Conservation (phyloP, 2,329 filamentous ascomycete species). For the Stagonosporopsis cucurbitacearum region DNA sequence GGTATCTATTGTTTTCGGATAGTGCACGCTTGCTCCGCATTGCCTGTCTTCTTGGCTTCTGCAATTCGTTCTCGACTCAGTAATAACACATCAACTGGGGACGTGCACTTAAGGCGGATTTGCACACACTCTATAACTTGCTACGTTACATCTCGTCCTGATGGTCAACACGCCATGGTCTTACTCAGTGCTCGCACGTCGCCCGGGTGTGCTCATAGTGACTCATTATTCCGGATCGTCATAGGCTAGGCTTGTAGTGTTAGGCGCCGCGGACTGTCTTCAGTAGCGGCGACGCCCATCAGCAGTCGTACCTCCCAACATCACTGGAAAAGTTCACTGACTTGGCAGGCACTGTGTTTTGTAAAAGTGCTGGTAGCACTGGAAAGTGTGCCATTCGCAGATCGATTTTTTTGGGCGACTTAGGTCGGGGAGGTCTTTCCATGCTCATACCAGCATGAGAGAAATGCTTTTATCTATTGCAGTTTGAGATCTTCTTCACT, state of each 20-base stretch:
- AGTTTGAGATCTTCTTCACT: conserved; percentile 67
- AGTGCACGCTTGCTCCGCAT: neutral
- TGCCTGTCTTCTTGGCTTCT: neutral
- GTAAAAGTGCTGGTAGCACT: neutral
- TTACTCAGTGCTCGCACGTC: neutral
- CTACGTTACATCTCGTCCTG: neutral
- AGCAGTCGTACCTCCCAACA: neutral
- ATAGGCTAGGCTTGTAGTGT: conserved; percentile 12
- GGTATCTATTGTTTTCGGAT: neutral
- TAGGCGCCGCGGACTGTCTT: conserved; percentile 5
- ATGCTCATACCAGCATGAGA: neutral
- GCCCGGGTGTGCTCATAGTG: conserved; percentile 16
- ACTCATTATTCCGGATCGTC: conserved; percentile 20
- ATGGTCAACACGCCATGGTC: neutral
- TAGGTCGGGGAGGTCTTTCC: neutral
- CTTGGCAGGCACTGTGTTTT: neutral
- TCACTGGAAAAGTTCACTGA: neutral
- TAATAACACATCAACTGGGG: neutral
- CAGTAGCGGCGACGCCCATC: conserved; percentile 2
- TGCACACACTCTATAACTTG: neutral
- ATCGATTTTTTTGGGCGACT: no score
- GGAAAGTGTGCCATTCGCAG: no score
- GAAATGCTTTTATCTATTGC: conserved; percentile 32
- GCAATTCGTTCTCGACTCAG: neutral
- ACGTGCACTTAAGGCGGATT: neutral